Evolutionary conservation across 441 rosid species (phyloP), one percentile per base, ranked within the genome.

Genomic region (Melastoma candidum): DNA sequence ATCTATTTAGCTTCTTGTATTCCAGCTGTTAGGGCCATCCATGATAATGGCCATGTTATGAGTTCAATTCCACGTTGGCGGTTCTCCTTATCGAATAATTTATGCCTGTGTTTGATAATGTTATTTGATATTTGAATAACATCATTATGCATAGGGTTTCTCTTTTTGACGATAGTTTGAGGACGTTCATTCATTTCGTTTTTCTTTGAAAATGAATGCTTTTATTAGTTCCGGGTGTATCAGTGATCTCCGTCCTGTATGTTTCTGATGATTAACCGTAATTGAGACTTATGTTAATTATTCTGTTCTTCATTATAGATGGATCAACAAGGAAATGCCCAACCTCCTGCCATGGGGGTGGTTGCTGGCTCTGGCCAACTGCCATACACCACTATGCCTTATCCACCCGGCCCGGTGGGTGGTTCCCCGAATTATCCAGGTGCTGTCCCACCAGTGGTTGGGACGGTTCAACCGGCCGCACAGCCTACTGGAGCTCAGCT

Each of bases 241-340:
- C 41, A 32, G 8, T 8, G 6, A 32, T 36, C 26, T 9, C 13
- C 25, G 22, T 39, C 24, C 47, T 39, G 44, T 11, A n/a, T 58
- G 48, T 49, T 4, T 11, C 17, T n/a, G 25, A 36, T 11, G 10
- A 22, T 58, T 48, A 27, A 32, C 4, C 32, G 8, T 17, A 17
- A 17, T 17, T 17, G 22, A 36, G n/a, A 52, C 7, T 52, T 9
- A 4, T 3, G 44, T 17, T 26, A 12, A 14, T 1, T 14, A 32
- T 13, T 10, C 7, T 52, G 24, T 39, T 17, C 32, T 65, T 36
- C 53, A 49, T 61, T 68, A 62, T 69, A 59, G 65, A 90, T 87
- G 95, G 95, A 84, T 62, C 90, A 77, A 59, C 94, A 79, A 75
- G 95, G 85, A 58, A 84, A 84, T 58, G 83, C 86, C 51, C 95